Evolutionary conservation across 1,284 basidiomycete genomes (phyloP).

Genomic region (Marasmius sp.): DNA sequence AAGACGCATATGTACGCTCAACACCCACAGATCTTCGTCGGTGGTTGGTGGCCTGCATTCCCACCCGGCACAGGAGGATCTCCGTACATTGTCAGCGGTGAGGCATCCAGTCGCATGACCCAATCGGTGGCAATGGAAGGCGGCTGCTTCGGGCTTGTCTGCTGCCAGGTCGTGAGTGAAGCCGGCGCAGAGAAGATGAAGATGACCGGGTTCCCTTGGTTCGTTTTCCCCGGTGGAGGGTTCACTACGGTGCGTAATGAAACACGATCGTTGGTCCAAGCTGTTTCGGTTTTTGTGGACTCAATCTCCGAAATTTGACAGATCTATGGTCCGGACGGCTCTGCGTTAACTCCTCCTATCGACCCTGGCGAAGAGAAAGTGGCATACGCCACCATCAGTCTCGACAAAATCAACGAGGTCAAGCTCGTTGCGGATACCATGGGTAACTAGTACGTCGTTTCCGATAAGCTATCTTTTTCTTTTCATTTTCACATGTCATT

Average conservation of each 20-base stretch:
- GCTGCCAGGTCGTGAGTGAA: slow-evolving; percentile 26
- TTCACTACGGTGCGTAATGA: slow-evolving; percentile 18
- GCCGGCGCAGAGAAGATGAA: slow-evolving; percentile 28
- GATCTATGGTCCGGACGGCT: slow-evolving; percentile 31
- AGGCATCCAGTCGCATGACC: slow-evolving; percentile 27
- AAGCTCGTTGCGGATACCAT: slow-evolving; percentile 25
- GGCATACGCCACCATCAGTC: slow-evolving; percentile 26
- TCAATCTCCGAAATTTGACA: slow-evolving; percentile 4
- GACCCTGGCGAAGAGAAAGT: slow-evolving; percentile 23
- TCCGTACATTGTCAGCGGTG: slow-evolving; percentile 28
- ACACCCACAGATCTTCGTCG: slow-evolving; percentile 28
- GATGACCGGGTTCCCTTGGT: slow-evolving; percentile 26
- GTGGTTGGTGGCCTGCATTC: slow-evolving; percentile 29
- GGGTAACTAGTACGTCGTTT: slow-evolving; percentile 24
- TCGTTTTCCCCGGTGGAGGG: slow-evolving; percentile 26
- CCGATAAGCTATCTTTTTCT: neutral
- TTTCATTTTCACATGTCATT: neutral
- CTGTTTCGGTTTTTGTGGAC: neutral
- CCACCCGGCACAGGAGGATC: slow-evolving; percentile 20
- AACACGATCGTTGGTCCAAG: neutral
- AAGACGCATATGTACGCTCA: slow-evolving; percentile 30
- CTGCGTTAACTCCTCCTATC: slow-evolving; percentile 18
- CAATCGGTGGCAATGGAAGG: slow-evolving; percentile 29
- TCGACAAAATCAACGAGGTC: slow-evolving; percentile 27
- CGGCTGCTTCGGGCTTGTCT: slow-evolving; percentile 27